These are phyloP conservation scores for Cutaneotrichosporon arboriforme DNA, from an alignment of 1,284 basidiomycete genomes.

Conservation along the genomic window DNA sequence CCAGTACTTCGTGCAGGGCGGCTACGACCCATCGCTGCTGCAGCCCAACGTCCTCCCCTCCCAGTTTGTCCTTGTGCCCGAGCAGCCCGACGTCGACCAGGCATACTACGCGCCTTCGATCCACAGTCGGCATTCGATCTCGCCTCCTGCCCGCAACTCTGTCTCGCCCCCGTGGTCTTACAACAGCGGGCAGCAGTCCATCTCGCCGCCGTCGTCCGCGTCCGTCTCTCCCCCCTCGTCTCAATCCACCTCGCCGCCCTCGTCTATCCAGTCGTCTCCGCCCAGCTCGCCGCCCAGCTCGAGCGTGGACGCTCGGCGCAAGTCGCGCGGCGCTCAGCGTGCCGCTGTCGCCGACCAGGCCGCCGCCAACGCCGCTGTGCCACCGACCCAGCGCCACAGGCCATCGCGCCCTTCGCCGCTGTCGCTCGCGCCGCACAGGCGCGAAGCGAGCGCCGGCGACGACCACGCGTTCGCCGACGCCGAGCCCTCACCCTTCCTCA, in stretches of 20 bases:
- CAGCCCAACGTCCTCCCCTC: background rate
- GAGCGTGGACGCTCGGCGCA: conserved; percentile 4
- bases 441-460: background rate
- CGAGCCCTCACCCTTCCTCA: background rate
- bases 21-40: conserved; percentile 10
- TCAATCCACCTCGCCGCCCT: background rate
- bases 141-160: background rate
- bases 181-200: background rate
- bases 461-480: background rate
- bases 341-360: conserved; percentile 36
- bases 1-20: conserved; percentile 10
- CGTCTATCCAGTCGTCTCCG: background rate
- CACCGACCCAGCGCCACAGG: conserved; percentile 30
- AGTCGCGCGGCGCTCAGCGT: conserved; percentile 23
- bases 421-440: conserved; percentile 10
- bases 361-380: conserved; percentile 26
- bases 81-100: background rate
- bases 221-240: background rate
- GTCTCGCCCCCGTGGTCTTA: background rate
- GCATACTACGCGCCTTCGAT: background rate
- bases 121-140: background rate
- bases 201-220: background rate
- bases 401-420: conserved; percentile 44
- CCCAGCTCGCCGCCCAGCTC: background rate
- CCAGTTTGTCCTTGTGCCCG: background rate